These are phyloP conservation scores for Akebia trifoliata DNA, from an alignment of 164 flowering plant species.

Conservation along the genomic window DNA sequence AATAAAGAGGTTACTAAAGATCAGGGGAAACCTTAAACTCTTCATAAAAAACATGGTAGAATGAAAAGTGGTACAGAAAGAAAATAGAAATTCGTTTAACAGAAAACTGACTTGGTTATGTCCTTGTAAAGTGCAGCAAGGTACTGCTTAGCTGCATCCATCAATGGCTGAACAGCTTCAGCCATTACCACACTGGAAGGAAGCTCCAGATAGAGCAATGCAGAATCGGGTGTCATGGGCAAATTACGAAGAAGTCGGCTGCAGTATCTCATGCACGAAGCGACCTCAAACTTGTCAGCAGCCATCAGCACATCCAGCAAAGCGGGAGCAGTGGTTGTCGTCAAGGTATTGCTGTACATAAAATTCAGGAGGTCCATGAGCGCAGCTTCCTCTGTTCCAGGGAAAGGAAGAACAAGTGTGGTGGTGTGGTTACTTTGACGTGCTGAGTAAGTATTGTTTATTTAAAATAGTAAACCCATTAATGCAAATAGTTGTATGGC, in stretches of 20 bases:
- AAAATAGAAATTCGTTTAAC: background rate
- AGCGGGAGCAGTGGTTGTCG: conserved; percentile 58
- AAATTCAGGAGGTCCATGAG: conserved; percentile 90
- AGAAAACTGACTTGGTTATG: conserved; percentile 59
- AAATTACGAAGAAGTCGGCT: conserved; percentile 57
- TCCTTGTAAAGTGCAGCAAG: conserved; percentile 79
- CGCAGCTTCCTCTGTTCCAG: conserved; percentile 88
- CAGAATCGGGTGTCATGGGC: conserved; percentile 92
- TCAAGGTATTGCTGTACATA: conserved; percentile 78
- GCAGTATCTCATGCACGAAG: conserved; percentile 96
- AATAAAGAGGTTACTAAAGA: no score
- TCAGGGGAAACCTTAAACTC: no score
- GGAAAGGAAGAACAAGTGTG: background rate
- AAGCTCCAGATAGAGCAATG: conserved; percentile 88
- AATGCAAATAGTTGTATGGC: no score
- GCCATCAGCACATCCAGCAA: conserved; percentile 95
- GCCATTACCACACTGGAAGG: conserved; percentile 91
- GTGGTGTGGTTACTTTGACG: no score
- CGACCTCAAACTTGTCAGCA: conserved; percentile 96
- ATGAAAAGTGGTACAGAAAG: no score
- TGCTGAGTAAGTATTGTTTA: no score
- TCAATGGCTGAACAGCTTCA: conserved; percentile 80
- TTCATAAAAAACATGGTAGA: no score
- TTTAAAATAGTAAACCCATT: no score
- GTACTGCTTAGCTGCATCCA: conserved; percentile 86